A percentile compares a stretch with the other conserved stretches of the same genome.
Conservation (phyloP, 495 filamentous ascomycete genomes). For the Penicillium steckii region DNA sequence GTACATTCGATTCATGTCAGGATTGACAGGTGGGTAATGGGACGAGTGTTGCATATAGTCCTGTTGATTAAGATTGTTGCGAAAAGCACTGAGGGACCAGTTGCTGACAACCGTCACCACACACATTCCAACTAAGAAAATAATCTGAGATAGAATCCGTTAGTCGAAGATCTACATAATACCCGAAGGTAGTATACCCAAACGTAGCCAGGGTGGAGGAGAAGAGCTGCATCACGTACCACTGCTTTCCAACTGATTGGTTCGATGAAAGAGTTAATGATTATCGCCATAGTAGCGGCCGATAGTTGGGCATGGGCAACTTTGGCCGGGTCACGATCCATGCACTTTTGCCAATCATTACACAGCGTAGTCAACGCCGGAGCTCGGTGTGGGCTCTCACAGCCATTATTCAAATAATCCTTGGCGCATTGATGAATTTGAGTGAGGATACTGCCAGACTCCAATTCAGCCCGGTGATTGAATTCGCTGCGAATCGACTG, state of each 20-base stretch:
- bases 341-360: slow-evolving; percentile 79
- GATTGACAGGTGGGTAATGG: slow-evolving; percentile 20
- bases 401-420: slow-evolving; percentile 72
- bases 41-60: slow-evolving; percentile 29
- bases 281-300: slow-evolving; percentile 79
- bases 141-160: slow-evolving; percentile 25
- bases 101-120: slow-evolving; percentile 46
- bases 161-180: slow-evolving; percentile 7
- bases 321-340: slow-evolving; percentile 68
- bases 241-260: slow-evolving; percentile 72
- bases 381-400: slow-evolving; percentile 56
- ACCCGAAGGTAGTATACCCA: neutral
- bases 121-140: slow-evolving; percentile 43
- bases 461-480: slow-evolving; percentile 62
- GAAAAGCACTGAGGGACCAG: slow-evolving; percentile 47
- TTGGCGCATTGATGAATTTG: slow-evolving; percentile 71
- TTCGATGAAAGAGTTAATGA: slow-evolving; percentile 71
- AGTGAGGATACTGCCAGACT: slow-evolving; percentile 59
- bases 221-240: slow-evolving; percentile 38
- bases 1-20: slow-evolving; percentile 26
- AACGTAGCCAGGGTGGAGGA: too few species aligned
- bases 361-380: slow-evolving; percentile 75
- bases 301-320: slow-evolving; percentile 66
- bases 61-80: slow-evolving; percentile 36
- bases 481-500: slow-evolving; percentile 74